Evolutionary conservation across 2,329 filamentous ascomycete genomes (phyloP), one percentile per base, ranked within the genome.

Genomic region (Neofusicoccum kwambonambiense): DNA sequence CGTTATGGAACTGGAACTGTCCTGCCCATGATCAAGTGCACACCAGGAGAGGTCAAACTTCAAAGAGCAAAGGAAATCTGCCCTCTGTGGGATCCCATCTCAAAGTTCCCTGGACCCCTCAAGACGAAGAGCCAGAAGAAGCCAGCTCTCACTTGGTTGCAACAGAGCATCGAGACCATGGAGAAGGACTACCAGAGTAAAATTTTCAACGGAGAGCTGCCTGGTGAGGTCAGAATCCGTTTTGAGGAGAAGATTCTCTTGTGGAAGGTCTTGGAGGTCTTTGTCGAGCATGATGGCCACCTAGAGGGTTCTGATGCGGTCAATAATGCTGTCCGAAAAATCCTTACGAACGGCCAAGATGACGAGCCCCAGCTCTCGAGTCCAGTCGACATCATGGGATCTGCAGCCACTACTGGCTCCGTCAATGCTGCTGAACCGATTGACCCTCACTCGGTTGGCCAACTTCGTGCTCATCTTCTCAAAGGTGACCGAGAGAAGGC

Each of bases 41-140:
- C 86, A 51, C 88, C 92, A 17, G 95, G 95, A 2, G 91, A 94
- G 69, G 86, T 97, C 27, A 92, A 89, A 70, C 81, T 94, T n/a
- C 85, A 87, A 67, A 90, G 86, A 69, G 84, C 91, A 67, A 95
- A 90, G 74, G 88, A 93, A 49, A 82, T 92, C 35, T 80, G 91
- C 50, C 88, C 91, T 4, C 80, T 93, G 8, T 82, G 87, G 27
- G 92, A 95, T 39, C 85, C 88, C 2, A 80, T 95, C 56, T 84
- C 87, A 17, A 92, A 89, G 70, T 98, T 98, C 72, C 95, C 95
- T 0, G 95, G 95, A 0, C 95, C 96, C 3, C 80, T 99, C 34
- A 93, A 90, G 76, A 86, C 88, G 45, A 98, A 97, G 74, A 88
- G 89, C 1, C 98, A 97, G 83, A 99, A 99, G 83, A 99, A 98